Evolutionary conservation across 192 early-diverging fungal species (phyloP).

Genomic region (Gigaspora rosea): DNA sequence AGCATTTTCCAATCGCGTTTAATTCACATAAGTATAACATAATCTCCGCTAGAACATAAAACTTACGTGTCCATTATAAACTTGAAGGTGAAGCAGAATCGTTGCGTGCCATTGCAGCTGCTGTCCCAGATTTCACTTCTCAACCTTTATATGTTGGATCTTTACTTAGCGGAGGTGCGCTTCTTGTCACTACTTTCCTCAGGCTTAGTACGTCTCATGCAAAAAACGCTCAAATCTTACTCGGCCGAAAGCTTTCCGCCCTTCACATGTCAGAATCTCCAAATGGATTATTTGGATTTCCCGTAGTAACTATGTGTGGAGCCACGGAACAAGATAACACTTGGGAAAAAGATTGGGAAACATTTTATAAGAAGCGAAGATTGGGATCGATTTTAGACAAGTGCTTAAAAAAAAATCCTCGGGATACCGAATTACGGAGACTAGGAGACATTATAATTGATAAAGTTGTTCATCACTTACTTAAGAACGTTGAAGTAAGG

Average conservation of each 20-base stretch:
- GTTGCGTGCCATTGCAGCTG: background rate
- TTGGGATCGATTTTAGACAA: constrained; percentile 22
- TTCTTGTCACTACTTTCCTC: constrained; percentile 5
- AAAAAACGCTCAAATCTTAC: background rate
- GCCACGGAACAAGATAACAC: constrained; percentile 37
- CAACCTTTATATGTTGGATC: constrained; percentile 8
- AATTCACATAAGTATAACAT: background rate
- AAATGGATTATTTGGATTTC: constrained; percentile 35
- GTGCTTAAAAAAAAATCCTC: constrained; percentile 14
- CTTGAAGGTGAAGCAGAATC: constrained; percentile 21
- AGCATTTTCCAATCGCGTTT: background rate
- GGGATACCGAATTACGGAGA: constrained; percentile 10
- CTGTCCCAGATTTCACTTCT: constrained; percentile 26
- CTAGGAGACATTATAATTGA: constrained; percentile 23
- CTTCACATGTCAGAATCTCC: constrained; percentile 31
- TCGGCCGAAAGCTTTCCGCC: constrained; percentile 25
- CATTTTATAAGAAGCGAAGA: constrained; percentile 31
- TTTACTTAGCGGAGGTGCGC: constrained; percentile 20
- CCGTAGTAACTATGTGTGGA: constrained; percentile 32
- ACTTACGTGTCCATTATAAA: too few species aligned
- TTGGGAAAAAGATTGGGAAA: constrained; percentile 33
- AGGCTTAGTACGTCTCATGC: background rate
- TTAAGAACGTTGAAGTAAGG: constrained; percentile 22
- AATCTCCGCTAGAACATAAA: too few species aligned
- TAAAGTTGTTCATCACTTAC: constrained; percentile 28